These are phyloP conservation scores for Daedaleopsis sinensis DNA, from an alignment of 768 basidiomycete species.

Conservation along the genomic window DNA sequence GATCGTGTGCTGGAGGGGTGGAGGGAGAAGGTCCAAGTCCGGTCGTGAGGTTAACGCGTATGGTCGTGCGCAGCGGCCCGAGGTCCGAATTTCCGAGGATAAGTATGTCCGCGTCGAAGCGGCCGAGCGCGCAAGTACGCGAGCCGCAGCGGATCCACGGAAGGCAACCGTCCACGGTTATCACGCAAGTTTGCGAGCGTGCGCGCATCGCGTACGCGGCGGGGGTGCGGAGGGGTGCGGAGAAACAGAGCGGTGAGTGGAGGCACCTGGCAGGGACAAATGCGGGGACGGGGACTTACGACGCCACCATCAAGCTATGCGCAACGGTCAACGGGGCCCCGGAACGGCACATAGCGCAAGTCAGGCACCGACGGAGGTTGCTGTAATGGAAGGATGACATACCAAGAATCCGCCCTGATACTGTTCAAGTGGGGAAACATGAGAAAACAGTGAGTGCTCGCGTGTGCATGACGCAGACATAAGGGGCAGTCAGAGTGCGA, in stretches of 20 bases:
- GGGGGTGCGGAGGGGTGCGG: not conserved
- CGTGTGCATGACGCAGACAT: not conserved
- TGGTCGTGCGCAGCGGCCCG: too few species aligned
- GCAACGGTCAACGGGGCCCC: conserved; percentile 16
- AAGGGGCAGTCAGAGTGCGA: not conserved
- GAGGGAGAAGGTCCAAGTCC: not conserved
- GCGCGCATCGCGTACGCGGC: not conserved
- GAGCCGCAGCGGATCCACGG: too few species aligned
- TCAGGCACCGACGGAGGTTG: conserved; percentile 5
- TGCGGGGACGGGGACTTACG: conserved; percentile 41
- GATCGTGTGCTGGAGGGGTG: conserved; percentile 55
- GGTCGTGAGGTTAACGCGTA: too few species aligned
- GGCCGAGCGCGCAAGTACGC: too few species aligned
- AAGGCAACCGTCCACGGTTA: too few species aligned
- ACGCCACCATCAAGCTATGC: conserved; percentile 78
- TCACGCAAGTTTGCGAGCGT: too few species aligned
- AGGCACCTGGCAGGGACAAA: not conserved
- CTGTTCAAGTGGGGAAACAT: conserved; percentile 34
- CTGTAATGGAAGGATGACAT: conserved; percentile 35
- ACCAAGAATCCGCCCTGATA: conserved; percentile 86
- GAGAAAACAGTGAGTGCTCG: not conserved
- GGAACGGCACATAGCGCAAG: not conserved
- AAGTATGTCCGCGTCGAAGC: not conserved
- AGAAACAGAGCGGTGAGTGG: not conserved
- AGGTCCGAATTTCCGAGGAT: not conserved